These are phyloP conservation scores for Grosmannia serpens DNA, from an alignment of 2,329 filamentous ascomycete genomes.

Conservation along the genomic window DNA sequence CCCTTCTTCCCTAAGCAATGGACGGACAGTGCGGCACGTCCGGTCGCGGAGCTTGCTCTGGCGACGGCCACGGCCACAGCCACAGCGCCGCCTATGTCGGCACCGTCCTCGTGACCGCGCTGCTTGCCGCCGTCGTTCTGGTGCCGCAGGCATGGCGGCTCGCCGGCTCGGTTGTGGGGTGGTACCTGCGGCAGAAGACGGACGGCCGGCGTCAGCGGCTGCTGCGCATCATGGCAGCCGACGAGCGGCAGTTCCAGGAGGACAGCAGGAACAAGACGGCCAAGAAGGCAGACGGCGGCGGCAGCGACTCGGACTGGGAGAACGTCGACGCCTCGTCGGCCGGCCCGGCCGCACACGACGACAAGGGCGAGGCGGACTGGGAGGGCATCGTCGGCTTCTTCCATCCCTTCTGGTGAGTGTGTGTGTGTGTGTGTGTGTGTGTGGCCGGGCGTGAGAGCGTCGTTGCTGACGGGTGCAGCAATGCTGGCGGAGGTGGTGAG, in stretches of 20 bases:
- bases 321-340: slow-evolving; percentile 43
- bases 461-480: slow-evolving; percentile 38
- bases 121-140: slow-evolving; percentile 19
- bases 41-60: not conserved
- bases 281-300: slow-evolving; percentile 10
- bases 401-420: slow-evolving; percentile 80
- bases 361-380: slow-evolving; percentile 50
- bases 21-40: not conserved
- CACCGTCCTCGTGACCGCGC: slow-evolving; percentile 1
- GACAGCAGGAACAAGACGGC: slow-evolving; percentile 24
- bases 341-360: slow-evolving; percentile 24
- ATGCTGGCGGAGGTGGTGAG: slow-evolving; percentile 92
- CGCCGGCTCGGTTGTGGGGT: slow-evolving; percentile 39
- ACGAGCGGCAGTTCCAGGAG: slow-evolving; percentile 28
- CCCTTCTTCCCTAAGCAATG: not conserved
- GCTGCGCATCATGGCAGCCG: slow-evolving; percentile 36
- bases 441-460: too few species aligned
- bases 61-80: too few species aligned
- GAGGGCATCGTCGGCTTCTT: slow-evolving; percentile 88
- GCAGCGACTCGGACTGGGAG: slow-evolving; percentile 56
- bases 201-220: slow-evolving; percentile 49
- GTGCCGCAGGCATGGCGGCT: slow-evolving; percentile 25
- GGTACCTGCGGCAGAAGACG: slow-evolving; percentile 51
- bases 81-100: not conserved
- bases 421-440: not conserved